Conservation (phyloP, 2,329 filamentous ascomycete species). For the Phyllosticta paracitricarpa region DNA sequence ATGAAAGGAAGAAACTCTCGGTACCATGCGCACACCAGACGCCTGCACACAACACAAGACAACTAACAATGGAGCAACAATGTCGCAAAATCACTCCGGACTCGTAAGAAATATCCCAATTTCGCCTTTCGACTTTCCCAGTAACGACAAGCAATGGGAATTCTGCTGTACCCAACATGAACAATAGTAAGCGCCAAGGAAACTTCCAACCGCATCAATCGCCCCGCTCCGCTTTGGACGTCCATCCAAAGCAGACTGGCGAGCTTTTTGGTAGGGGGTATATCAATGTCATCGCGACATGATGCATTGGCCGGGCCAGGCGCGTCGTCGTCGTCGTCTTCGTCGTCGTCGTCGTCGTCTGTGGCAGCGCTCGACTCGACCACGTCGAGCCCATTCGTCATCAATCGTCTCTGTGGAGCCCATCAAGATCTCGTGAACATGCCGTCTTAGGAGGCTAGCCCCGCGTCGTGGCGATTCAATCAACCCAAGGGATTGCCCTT, state of each 20-base stretch:
- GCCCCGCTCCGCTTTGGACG: not conserved
- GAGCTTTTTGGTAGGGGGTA: not conserved
- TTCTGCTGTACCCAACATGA: slow-evolving; percentile 9
- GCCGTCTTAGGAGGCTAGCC: not conserved
- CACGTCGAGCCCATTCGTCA: not conserved
- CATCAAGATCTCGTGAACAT: slow-evolving; percentile 4
- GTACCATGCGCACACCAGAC: not conserved
- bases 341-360: not conserved
- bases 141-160: not conserved
- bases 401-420: slow-evolving; percentile 8
- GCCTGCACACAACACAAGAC: no score
- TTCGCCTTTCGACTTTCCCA: slow-evolving; percentile 1
- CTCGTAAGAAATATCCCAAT: not conserved
- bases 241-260: not conserved
- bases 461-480: not conserved
- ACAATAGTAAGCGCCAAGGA: not conserved
- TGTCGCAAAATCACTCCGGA: not conserved
- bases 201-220: not conserved
- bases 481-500: slow-evolving; percentile 11
- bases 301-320: not conserved
- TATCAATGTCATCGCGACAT: slow-evolving; percentile 5
- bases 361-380: not conserved
- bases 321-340: not conserved
- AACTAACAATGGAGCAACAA: not conserved
- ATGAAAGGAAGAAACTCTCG: not conserved